Conservation (phyloP, 176 grass and related monocot species). For the Musa beccarii region DNA sequence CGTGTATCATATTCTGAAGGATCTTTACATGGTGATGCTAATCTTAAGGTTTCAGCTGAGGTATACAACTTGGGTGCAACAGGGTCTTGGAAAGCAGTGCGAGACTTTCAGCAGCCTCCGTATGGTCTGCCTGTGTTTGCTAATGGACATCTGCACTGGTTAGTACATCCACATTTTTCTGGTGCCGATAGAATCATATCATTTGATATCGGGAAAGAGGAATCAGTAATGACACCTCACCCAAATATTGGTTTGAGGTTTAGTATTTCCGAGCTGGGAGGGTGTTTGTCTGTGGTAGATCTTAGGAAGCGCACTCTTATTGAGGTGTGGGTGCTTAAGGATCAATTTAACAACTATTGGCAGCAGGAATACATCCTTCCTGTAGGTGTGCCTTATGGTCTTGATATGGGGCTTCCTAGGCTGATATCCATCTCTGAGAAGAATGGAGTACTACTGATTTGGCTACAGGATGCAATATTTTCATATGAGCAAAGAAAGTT, state of each 20-base stretch:
- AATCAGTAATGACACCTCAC: background rate
- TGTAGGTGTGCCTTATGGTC: background rate
- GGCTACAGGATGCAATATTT: slow-evolving; percentile 5
- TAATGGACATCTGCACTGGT: slow-evolving; percentile 8
- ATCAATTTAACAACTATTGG: background rate
- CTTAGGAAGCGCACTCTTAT: background rate
- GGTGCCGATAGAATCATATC: background rate
- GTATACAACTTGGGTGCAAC: background rate
- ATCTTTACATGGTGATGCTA: background rate
- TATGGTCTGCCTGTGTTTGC: slow-evolving; percentile 2
- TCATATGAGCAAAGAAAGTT: background rate
- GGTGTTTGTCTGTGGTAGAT: slow-evolving; percentile 2
- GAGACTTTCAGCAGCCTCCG: background rate
- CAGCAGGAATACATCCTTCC: slow-evolving; percentile 3
- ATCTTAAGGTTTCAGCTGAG: background rate
- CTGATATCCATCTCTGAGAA: slow-evolving; percentile 9
- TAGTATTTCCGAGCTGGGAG: background rate
- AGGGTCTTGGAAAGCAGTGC: background rate
- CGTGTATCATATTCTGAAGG: background rate
- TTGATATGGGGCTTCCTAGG: background rate
- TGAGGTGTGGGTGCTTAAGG: slow-evolving; percentile 5
- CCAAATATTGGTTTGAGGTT: background rate
- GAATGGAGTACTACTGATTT: slow-evolving; percentile 5
- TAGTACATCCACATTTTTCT: background rate
- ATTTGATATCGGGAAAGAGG: background rate